Percentiles rank a stretch among this genome's conserved stretches.
phyloP scores from a whole-genome alignment of 805 yeast species.

The Kurtzmaniella fragi region DNA sequence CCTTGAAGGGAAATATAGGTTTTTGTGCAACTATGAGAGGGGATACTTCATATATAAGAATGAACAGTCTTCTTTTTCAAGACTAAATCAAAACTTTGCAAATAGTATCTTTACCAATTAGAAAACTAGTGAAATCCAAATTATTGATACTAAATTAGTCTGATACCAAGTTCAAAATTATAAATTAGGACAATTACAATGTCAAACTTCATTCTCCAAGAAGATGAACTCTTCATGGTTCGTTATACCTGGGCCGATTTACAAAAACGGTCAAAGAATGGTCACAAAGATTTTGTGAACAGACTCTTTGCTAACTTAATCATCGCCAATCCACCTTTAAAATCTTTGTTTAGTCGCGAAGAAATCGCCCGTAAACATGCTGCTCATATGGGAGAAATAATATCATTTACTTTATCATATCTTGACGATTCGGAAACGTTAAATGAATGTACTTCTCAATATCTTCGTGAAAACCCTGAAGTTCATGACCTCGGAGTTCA shows the following conservation, averaged over 20 bases:
- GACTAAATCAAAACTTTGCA: no score
- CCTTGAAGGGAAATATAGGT: conserved; percentile 7
- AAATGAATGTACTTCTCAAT: conserved; percentile 29
- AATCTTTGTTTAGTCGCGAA: conserved; percentile 14
- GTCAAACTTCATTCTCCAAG: conserved; percentile 5
- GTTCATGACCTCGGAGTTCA: conserved; percentile 18
- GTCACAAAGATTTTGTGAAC: conserved; percentile 25
- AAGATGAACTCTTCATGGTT: conserved; percentile 15
- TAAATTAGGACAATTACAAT: background rate
- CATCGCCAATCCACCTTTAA: conserved; percentile 23
- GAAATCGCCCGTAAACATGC: conserved; percentile 24
- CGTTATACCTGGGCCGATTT: conserved; percentile 31
- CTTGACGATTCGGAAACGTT: conserved; percentile 21
- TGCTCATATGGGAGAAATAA: conserved; percentile 30
- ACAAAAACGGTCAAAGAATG: conserved; percentile 22
- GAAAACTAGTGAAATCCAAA: no score
- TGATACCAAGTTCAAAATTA: background rate
- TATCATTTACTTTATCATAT: conserved; percentile 26
- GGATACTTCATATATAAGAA: background rate
- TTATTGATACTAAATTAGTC: no score
- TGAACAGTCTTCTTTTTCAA: background rate
- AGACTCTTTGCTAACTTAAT: conserved; percentile 29
- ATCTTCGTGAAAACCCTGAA: conserved; percentile 24
- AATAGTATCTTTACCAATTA: no score
- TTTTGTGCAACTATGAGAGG: background rate